phyloP scores from a whole-genome alignment of 2,329 filamentous ascomycete species.

The Ascochyta rabiei region DNA sequence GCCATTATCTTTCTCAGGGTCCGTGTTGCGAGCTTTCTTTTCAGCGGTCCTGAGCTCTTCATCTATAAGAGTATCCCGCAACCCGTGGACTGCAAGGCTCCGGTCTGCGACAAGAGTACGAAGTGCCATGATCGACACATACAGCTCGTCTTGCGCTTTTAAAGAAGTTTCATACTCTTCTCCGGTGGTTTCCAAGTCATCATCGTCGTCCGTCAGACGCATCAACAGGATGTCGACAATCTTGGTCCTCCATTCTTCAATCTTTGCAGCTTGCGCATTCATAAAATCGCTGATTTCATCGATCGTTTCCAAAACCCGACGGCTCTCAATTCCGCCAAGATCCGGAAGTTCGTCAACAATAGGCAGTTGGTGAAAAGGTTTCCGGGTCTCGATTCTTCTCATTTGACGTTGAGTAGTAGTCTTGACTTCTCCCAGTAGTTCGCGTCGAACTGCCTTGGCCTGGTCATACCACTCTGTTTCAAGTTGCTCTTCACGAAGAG shows the following conservation, averaged over 20 bases:
- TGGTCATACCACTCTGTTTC: constrained; percentile 77
- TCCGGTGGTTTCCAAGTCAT: constrained; percentile 75
- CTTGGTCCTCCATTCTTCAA: constrained; percentile 76
- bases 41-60: constrained; percentile 72
- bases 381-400: constrained; percentile 53
- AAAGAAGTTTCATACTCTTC: constrained; percentile 90
- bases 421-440: constrained; percentile 70
- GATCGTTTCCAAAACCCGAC: constrained; percentile 68
- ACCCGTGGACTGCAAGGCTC: constrained; percentile 75
- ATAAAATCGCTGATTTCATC: constrained; percentile 69
- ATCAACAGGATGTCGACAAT: constrained; percentile 74
- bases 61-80: constrained; percentile 74
- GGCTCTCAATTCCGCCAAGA: constrained; percentile 74
- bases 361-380: constrained; percentile 31
- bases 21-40: constrained; percentile 63
- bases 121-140: constrained; percentile 82
- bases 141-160: constrained; percentile 84
- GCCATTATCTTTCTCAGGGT: constrained; percentile 59
- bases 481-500: constrained; percentile 67
- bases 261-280: constrained; percentile 72
- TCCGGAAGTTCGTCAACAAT: constrained; percentile 61
- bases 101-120: constrained; percentile 80
- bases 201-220: constrained; percentile 84
- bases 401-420: constrained; percentile 69
- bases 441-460: constrained; percentile 77